Conservation (phyloP, 345 rosid genomes). For the Rhizophora mangle region DNA sequence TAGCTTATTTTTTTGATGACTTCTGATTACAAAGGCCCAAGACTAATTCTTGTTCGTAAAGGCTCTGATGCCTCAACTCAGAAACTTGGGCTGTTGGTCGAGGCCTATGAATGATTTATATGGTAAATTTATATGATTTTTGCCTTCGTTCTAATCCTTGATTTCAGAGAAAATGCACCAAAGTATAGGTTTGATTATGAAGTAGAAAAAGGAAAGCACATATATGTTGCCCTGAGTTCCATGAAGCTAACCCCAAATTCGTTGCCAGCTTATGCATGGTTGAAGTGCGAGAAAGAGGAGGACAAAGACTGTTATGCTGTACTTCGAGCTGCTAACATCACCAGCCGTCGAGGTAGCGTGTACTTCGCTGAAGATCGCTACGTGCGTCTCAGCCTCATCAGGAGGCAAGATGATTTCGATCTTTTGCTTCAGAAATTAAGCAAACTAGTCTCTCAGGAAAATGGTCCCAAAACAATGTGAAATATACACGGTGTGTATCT, state of each 20-base stretch:
- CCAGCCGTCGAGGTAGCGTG: slow-evolving; percentile 35
- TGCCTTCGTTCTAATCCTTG: too few relatives aligned
- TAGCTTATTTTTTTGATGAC: too few relatives aligned
- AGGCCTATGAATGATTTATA: too few relatives aligned
- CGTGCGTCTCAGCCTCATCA: slow-evolving; percentile 56
- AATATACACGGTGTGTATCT: not conserved
- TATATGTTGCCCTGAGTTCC: too few relatives aligned
- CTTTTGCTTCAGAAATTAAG: slow-evolving; percentile 29
- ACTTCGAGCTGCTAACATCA: slow-evolving; percentile 46
- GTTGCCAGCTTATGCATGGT: slow-evolving; percentile 66
- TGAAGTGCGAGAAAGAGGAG: slow-evolving; percentile 56
- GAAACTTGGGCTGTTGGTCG: too few relatives aligned
- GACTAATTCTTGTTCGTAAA: too few relatives aligned
- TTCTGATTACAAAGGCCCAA: too few relatives aligned
- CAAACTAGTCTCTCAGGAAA: slow-evolving; percentile 28
- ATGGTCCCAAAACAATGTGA: slow-evolving; percentile 19
- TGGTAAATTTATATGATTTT: too few relatives aligned
- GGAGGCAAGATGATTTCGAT: slow-evolving; percentile 59
- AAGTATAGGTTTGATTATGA: too few relatives aligned
- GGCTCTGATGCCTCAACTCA: too few relatives aligned
- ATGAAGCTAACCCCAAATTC: not conserved
- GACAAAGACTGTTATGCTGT: slow-evolving; percentile 45
- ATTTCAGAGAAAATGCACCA: too few relatives aligned
- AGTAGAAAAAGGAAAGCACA: too few relatives aligned
- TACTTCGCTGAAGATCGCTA: slow-evolving; percentile 37